Evolutionary conservation across 179 eudicot genomes (phyloP).

Genomic region (Beta corolliflora): DNA sequence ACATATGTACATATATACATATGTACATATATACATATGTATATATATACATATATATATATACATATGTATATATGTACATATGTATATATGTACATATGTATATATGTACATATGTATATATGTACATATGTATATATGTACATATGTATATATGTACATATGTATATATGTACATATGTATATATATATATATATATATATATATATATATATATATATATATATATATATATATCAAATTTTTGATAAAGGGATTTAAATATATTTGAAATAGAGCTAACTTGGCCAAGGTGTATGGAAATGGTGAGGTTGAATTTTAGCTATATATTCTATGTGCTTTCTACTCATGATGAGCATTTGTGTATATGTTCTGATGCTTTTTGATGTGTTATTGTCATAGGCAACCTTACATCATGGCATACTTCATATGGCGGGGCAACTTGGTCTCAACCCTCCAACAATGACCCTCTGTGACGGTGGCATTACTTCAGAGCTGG

Average conservation of each 20-base stretch:
- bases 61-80: too few relatives aligned
- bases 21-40: too few relatives aligned
- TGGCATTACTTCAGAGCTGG: slow-evolving; percentile 64
- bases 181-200: too few relatives aligned
- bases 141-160: too few relatives aligned
- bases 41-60: too few relatives aligned
- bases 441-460: slow-evolving; percentile 98
- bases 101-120: too few relatives aligned
- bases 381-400: slow-evolving; percentile 16
- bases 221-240: too few relatives aligned
- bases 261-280: not conserved
- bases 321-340: not conserved
- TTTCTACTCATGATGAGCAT: not conserved
- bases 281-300: not conserved
- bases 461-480: slow-evolving; percentile 75
- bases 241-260: not conserved
- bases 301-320: not conserved
- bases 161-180: too few relatives aligned
- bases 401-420: slow-evolving; percentile 90
- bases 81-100: too few relatives aligned
- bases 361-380: slow-evolving; percentile 8
- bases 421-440: slow-evolving; percentile 94
- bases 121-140: too few relatives aligned
- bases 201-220: too few relatives aligned
- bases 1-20: too few relatives aligned